phyloP scores from a whole-genome alignment of 2,329 filamentous ascomycete genomes.

The Cadophora sp. region DNA sequence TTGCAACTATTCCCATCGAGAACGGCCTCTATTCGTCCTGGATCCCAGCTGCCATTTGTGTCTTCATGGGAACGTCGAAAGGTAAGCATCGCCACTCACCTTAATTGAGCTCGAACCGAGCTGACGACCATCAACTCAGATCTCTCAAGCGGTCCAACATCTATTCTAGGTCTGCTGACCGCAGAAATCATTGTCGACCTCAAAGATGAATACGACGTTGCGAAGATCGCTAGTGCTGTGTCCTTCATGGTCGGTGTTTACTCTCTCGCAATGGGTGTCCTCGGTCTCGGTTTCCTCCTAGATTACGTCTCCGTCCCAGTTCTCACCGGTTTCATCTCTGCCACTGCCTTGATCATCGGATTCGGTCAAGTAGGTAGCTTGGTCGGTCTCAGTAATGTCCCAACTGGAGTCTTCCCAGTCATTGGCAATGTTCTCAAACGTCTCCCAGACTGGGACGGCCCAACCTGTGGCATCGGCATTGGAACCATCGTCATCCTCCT shows the following conservation, averaged over 20 bases:
- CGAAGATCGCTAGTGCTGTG: slow-evolving; percentile 65
- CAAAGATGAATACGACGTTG: slow-evolving; percentile 56
- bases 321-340: slow-evolving; percentile 69
- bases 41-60: slow-evolving; percentile 62
- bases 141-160: slow-evolving; percentile 68
- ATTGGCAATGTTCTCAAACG: slow-evolving; percentile 64
- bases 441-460: slow-evolving; percentile 62
- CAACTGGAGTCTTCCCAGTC: slow-evolving; percentile 59
- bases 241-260: slow-evolving; percentile 70
- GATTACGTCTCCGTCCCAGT: slow-evolving; percentile 72
- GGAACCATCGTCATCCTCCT: slow-evolving; percentile 56
- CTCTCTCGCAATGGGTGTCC: slow-evolving; percentile 62
- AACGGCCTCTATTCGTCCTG: slow-evolving; percentile 66
- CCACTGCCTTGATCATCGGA: slow-evolving; percentile 69
- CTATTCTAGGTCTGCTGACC: slow-evolving; percentile 67
- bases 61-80: slow-evolving; percentile 68
- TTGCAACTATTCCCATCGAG: slow-evolving; percentile 66
- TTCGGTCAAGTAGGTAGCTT: slow-evolving; percentile 60
- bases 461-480: slow-evolving; percentile 65
- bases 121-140: slow-evolving; percentile 47
- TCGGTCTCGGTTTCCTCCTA: slow-evolving; percentile 69
- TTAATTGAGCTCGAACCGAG: too few relatives aligned
- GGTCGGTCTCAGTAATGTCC: slow-evolving; percentile 49
- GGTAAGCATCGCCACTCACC: slow-evolving; percentile 47
- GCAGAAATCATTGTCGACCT: slow-evolving; percentile 64